These are phyloP conservation scores for Phaeosphaeriaceae sp. DNA, from an alignment of 2,329 filamentous ascomycete genomes.

Conservation along the genomic window DNA sequence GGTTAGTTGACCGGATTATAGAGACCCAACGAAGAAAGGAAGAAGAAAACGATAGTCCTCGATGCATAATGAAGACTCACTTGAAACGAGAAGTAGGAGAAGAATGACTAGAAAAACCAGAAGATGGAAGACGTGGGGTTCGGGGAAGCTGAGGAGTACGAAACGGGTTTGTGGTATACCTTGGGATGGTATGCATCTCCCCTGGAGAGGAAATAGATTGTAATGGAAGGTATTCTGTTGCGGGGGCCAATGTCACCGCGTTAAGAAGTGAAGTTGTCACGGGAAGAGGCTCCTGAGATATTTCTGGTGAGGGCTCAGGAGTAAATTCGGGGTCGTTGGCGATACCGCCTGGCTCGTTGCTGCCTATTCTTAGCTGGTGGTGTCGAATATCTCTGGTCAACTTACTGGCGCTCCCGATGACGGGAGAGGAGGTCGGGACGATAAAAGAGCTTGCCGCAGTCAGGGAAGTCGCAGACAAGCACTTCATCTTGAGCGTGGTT, in stretches of 20 bases:
- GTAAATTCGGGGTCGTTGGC: slow-evolving; percentile 32
- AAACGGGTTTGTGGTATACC: slow-evolving; percentile 48
- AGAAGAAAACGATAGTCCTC: slow-evolving; percentile 15
- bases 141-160: slow-evolving; percentile 48
- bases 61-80: slow-evolving; percentile 46
- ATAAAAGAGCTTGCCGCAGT: slow-evolving; percentile 54
- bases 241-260: slow-evolving; percentile 22
- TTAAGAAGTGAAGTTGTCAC: slow-evolving; percentile 21
- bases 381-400: neutral
- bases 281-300: slow-evolving; percentile 20
- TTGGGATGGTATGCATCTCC: slow-evolving; percentile 38
- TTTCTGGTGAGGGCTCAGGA: slow-evolving; percentile 33
- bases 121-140: slow-evolving; percentile 40
- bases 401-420: slow-evolving; percentile 57
- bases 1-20: slow-evolving; percentile 2
- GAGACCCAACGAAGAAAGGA: neutral
- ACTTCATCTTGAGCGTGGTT: slow-evolving; percentile 55
- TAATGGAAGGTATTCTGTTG: slow-evolving; percentile 21
- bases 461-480: slow-evolving; percentile 50
- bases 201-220: slow-evolving; percentile 33
- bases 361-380: slow-evolving; percentile 24
- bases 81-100: slow-evolving; percentile 39
- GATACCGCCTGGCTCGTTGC: slow-evolving; percentile 36
- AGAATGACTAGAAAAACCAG: slow-evolving; percentile 40
- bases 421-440: slow-evolving; percentile 55